Percentiles rank a stretch among this genome's conserved stretches.
Conservation (phyloP, 164 flowering plant species). For the Warburgia ugandensis region DNA sequence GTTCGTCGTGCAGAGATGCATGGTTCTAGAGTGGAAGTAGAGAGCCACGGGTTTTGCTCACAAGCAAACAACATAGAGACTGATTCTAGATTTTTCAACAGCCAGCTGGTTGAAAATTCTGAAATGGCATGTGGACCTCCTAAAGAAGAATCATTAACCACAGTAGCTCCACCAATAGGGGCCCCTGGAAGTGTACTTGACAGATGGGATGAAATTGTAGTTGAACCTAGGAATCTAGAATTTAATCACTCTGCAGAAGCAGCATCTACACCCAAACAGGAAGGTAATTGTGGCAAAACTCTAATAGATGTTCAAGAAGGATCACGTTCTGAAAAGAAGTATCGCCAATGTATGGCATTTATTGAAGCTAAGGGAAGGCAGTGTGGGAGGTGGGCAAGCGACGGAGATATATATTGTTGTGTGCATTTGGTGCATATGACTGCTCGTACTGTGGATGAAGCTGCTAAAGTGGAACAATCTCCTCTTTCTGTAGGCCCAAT, state of each 20-base stretch:
- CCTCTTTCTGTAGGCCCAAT: constrained; percentile 34
- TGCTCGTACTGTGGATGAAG: constrained; percentile 41
- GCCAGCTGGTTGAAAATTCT: constrained; percentile 22
- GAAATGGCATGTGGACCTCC: constrained; percentile 17
- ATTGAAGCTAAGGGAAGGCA: constrained; percentile 93
- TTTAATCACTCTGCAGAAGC: constrained; percentile 22
- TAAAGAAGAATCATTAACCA: constrained; percentile 22
- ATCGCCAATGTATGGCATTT: constrained; percentile 73
- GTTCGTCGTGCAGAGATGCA: constrained; percentile 87
- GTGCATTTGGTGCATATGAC: constrained; percentile 84
- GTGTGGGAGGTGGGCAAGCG: constrained; percentile 94
- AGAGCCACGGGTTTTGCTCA: too few species aligned
- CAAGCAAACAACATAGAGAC: too few species aligned
- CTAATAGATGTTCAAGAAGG: constrained; percentile 11
- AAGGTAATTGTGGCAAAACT: constrained; percentile 23
- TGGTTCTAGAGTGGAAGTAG: constrained; percentile 29
- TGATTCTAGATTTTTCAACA: constrained; percentile 39
- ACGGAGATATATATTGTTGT: constrained; percentile 89
- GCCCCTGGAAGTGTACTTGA: constrained; percentile 20
- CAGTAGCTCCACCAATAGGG: too few species aligned
- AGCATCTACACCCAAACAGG: constrained; percentile 29
- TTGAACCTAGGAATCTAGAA: constrained; percentile 42
- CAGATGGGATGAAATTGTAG: constrained; percentile 55
- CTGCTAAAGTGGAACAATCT: constrained; percentile 42
- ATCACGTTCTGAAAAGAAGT: constrained; percentile 30